Evolutionary conservation across 495 filamentous ascomycete genomes (phyloP), one percentile per base, ranked within the genome.

Genomic region (Clavariopsis aquatica): DNA sequence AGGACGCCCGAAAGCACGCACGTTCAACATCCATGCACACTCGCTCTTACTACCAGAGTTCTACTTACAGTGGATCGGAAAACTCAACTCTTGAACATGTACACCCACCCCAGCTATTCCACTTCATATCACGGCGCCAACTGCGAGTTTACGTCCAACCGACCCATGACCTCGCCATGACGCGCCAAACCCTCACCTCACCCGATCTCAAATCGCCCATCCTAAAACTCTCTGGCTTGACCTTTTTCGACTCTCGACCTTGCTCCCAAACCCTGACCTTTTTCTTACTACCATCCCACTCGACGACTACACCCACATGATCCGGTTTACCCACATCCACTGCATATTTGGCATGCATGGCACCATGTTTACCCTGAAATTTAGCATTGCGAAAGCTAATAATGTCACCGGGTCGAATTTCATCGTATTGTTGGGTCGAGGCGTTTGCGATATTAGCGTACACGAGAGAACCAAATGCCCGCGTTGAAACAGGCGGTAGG

Each of bases 281-380:
- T 84, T 96, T 97, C 82, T 97, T 96, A 26, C 92, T 96, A 29
- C 94, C 94, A 74, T 98, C 94, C 94, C 94, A 98, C 73, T 98
- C 94, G 12, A 92, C 83, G n/a, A 98, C 93, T n/a, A 98, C 80
- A 2, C 83, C 95, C 0, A 98, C 94, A 75, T 98, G 94, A 69
- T 96, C 93, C 3, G 90, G 89, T 71, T 89, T 92, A 51, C 94
- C 94, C 0, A 96, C 91, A 64, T 98, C 94, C 36, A 84, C 77
- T 55, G 78, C 87, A 72, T 98, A 98, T 77, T 98, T 98, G 66
- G 89, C 87, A 71, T 96, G 92, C 88, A 98, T 90, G 10, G 91
- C 84, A 2, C 94, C 94, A 64, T 92, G 90, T 74, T 98, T 95
- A 29, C 94, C 94, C 73, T 97, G 91, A 78, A 98, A 97, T 69